A percentile compares a stretch with the other conserved stretches of the same genome.
Conservation (phyloP, 768 basidiomycete species). For the Hirschioporus abietinus region DNA sequence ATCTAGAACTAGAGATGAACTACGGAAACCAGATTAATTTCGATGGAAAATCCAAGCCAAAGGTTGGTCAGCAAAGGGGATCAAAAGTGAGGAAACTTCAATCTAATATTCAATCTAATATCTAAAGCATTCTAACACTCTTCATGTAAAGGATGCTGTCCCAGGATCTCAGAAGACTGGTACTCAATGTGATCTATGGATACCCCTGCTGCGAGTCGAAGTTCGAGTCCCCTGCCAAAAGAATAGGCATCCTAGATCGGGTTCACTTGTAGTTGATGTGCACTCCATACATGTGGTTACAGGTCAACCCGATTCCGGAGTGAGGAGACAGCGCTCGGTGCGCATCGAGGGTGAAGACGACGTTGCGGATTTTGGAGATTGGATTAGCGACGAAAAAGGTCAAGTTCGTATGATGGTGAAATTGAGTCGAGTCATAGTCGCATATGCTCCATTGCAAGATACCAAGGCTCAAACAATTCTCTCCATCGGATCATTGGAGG, state of each 20-base stretch:
- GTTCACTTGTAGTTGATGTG: constrained; percentile 60
- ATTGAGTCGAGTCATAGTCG: constrained; percentile 35
- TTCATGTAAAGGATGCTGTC: not conserved
- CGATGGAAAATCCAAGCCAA: not conserved
- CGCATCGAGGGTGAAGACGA: not conserved
- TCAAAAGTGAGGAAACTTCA: not conserved
- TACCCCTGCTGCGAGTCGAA: constrained; percentile 61
- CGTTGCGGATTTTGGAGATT: not conserved
- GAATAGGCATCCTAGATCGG: constrained; percentile 48
- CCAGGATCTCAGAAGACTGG: not conserved
- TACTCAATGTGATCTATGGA: constrained; percentile 29
- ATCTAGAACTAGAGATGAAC: constrained; percentile 49
- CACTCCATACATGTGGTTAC: constrained; percentile 43
- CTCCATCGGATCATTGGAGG: constrained; percentile 41
- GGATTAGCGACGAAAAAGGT: not conserved
- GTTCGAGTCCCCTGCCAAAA: constrained; percentile 60
- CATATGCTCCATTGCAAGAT: constrained; percentile 38
- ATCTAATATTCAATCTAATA: not conserved
- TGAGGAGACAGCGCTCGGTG: not conserved
- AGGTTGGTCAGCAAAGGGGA: not conserved
- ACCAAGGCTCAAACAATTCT: constrained; percentile 39
- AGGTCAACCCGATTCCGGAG: constrained; percentile 6
- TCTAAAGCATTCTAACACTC: not conserved
- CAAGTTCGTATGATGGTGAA: constrained; percentile 9
- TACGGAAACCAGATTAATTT: constrained; percentile 23